phyloP scores from a whole-genome alignment of 2,329 filamentous ascomycete genomes.

The Trichophyton mentagrophytes region DNA sequence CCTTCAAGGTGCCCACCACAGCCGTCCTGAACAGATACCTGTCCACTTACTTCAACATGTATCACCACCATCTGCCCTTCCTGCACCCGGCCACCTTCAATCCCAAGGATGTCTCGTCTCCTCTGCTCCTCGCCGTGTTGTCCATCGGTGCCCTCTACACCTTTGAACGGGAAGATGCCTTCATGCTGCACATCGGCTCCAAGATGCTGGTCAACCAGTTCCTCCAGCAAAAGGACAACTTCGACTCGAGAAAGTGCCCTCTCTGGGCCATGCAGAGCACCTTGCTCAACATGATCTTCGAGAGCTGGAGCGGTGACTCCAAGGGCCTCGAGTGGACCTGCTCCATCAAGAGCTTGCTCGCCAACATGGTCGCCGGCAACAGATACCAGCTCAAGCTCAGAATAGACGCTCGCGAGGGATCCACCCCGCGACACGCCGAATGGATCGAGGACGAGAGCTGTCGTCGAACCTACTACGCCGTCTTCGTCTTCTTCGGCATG shows the following conservation, averaged over 20 bases:
- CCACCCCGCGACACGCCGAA: constrained; percentile 64
- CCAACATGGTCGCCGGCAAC: constrained; percentile 97
- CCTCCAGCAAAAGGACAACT: constrained; percentile 94
- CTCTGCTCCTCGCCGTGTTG: constrained; percentile 74
- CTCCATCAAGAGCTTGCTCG: constrained; percentile 93
- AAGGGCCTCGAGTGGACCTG: constrained; percentile 98
- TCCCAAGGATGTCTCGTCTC: constrained; percentile 64
- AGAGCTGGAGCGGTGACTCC: constrained; percentile 96
- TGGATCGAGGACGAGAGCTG: constrained; percentile 98
- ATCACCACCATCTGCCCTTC: constrained; percentile 94
- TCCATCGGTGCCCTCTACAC: constrained; percentile 95
- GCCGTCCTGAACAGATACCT: constrained; percentile 80
- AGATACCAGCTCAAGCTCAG: constrained; percentile 91
- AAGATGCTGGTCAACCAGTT: constrained; percentile 97
- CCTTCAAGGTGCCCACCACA: constrained; percentile 73
- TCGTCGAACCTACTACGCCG: constrained; percentile 90
- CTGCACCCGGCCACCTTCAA: constrained; percentile 84
- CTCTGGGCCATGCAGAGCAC: constrained; percentile 98
- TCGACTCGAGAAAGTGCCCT: constrained; percentile 93
- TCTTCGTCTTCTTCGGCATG: constrained; percentile 97
- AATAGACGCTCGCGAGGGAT: constrained; percentile 69
- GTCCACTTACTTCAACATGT: constrained; percentile 90
- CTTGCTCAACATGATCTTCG: constrained; percentile 95
- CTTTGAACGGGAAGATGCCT: constrained; percentile 93
- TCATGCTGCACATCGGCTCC: constrained; percentile 92